Percentiles rank a stretch among this genome's conserved stretches.
Evolutionary conservation across 495 filamentous ascomycete genomes (phyloP).

Genomic region (Penicillium atrosanguineum): DNA sequence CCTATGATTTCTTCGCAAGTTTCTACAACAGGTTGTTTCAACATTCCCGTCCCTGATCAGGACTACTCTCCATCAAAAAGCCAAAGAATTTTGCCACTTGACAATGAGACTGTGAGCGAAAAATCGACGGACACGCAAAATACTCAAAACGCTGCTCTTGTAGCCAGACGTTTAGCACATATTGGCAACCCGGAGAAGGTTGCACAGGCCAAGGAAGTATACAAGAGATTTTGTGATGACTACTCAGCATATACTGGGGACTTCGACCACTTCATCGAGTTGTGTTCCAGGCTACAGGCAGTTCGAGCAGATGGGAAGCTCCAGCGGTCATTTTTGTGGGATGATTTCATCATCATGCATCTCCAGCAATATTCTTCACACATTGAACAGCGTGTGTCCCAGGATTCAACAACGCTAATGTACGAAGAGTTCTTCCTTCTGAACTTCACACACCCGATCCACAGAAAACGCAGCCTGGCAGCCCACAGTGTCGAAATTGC

Average conservation of each 20-base stretch:
- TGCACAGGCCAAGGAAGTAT: conserved; percentile 32
- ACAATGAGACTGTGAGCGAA: neutral
- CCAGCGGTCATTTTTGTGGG: conserved; percentile 54
- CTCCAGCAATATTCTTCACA: conserved; percentile 38
- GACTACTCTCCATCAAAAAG: conserved; percentile 20
- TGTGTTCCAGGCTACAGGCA: conserved; percentile 52
- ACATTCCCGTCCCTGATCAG: conserved; percentile 11
- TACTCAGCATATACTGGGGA: conserved; percentile 59
- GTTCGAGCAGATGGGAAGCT: conserved; percentile 41
- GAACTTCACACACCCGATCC: conserved; percentile 24
- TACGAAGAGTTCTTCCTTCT: conserved; percentile 38
- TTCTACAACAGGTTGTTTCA: conserved; percentile 14
- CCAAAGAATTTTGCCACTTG: neutral
- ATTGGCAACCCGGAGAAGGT: conserved; percentile 19
- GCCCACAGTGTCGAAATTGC: conserved; percentile 25
- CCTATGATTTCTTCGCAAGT: conserved; percentile 1
- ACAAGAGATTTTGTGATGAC: conserved; percentile 49
- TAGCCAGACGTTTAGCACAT: conserved; percentile 26
- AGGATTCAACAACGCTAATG: conserved; percentile 14
- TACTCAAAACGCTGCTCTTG: conserved; percentile 14
- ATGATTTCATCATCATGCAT: conserved; percentile 63
- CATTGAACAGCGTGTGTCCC: conserved; percentile 20
- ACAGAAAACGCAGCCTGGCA: conserved; percentile 40
- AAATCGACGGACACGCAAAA: neutral
- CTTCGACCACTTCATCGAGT: conserved; percentile 50